Conservation (phyloP, 2,329 filamentous ascomycete species). For the Botrytis tulipae region DNA sequence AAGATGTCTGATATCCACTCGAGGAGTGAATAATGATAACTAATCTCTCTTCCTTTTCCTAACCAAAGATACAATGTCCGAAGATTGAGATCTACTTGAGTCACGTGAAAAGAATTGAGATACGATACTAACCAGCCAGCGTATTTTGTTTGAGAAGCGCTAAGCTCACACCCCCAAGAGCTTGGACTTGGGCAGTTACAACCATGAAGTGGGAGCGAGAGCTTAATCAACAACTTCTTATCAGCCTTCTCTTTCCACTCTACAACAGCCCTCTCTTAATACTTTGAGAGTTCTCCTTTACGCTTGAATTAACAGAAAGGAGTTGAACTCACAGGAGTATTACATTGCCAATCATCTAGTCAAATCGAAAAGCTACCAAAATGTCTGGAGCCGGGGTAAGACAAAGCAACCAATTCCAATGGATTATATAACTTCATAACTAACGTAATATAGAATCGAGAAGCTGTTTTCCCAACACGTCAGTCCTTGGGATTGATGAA, state of each 20-base stretch:
- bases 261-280: background rate
- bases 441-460: conserved; percentile 67
- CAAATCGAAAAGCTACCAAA: conserved; percentile 28
- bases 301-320: background rate
- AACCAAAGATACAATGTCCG: background rate
- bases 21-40: background rate
- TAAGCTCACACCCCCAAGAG: conserved; percentile 14
- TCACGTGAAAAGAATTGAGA: conserved; percentile 13
- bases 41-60: background rate
- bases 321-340: background rate
- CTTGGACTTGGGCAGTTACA: conserved; percentile 18
- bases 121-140: background rate
- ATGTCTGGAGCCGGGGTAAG: conserved; percentile 55
- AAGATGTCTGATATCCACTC: background rate
- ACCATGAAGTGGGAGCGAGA: conserved; percentile 21
- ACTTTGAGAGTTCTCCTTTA: background rate
- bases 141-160: background rate
- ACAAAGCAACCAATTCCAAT: conserved; percentile 22
- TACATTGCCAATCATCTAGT: background rate
- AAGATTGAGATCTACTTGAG: background rate
- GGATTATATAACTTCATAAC: conserved; percentile 14
- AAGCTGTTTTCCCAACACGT: conserved; percentile 95
- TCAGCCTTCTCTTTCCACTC: conserved; percentile 10
- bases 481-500: conserved; percentile 98
- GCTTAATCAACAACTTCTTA: conserved; percentile 22